Conservation (phyloP, 108 stramenopile genomes). For the Hondaea fermentalgiana region DNA sequence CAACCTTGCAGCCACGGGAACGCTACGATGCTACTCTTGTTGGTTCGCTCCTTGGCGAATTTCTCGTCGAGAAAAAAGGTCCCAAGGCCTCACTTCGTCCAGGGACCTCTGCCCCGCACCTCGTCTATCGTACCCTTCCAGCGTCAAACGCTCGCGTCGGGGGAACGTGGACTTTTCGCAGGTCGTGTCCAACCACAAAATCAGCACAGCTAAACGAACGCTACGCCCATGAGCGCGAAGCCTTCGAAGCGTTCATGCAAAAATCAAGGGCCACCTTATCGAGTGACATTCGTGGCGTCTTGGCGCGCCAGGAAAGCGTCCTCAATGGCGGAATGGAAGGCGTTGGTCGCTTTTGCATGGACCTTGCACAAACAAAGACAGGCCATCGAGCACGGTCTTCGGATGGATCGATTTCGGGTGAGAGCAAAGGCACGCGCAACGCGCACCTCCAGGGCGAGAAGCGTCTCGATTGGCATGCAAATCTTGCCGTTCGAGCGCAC, state of each 20-base stretch:
- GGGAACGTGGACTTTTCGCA: not conserved
- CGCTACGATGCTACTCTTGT: not conserved
- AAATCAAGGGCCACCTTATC: not conserved
- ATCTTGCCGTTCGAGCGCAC: not conserved
- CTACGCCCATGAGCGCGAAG: not conserved
- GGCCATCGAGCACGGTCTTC: not conserved
- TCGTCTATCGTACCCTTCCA: not conserved
- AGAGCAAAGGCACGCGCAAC: slow-evolving; percentile 6
- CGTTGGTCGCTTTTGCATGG: slow-evolving; percentile 4
- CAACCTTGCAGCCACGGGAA: not conserved
- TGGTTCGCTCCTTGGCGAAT: not conserved
- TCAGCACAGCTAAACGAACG: not conserved
- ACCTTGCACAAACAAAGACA: not conserved
- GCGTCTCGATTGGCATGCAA: not conserved
- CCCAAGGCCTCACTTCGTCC: not conserved
- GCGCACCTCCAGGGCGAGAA: not conserved
- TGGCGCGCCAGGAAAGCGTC: not conserved
- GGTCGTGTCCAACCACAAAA: not conserved
- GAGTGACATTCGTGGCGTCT: not conserved
- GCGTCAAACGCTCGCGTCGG: not conserved
- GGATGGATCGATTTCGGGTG: not conserved
- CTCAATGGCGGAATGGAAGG: not conserved
- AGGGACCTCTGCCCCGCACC: not conserved
- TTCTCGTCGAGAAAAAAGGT: not conserved
- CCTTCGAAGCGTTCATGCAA: not conserved